Evolutionary conservation across 176 grass and related monocot species (phyloP), one percentile per base, ranked within the genome.

Genomic region (Zoysia pacifica): DNA sequence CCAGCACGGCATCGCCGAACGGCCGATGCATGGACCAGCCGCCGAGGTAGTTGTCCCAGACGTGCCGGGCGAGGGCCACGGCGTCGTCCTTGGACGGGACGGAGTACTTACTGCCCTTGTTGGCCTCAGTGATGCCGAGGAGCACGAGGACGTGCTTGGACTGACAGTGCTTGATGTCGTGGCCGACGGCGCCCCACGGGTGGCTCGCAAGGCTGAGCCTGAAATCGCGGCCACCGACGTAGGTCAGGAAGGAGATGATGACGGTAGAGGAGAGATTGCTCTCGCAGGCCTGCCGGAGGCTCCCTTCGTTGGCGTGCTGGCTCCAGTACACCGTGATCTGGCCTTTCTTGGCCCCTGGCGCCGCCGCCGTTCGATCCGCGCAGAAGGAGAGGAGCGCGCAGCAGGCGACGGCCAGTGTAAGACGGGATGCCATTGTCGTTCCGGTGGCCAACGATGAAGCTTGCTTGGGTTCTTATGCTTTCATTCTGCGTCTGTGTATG

Each of bases 251-350:
- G 46, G 68, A 70, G 45, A 70, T 20, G 46, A 70, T 70, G 10
- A 70, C 68, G 4, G 68, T 50, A 45, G 68, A 70, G 68, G 35
- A 70, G 68, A 70, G 68, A 5, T 48, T 35, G 46, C 19, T 50
- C 46, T 35, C 19, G 68, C 68, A 70, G 1, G 46, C 68, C 68
- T 70, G 20, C 5, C n/a, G 68, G 45, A 50, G 68, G 46, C 46
- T 35, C n/a, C 68, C 68, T 19, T 70, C 68, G 45, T 5, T 50
- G n/a, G 19, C 11, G 45, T 19, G 48, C 68, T 70, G 68, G 19
- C 68, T 46, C 68, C 68, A 70, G 68, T 70, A 70, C 68, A 70
- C 68, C 68, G 68, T 70, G 68, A 70, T 70, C 46, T 19, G 45
- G 46, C 68, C 46, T 5, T 46, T 70, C 45, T 14, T 70, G 68